phyloP scores from a whole-genome alignment of 2,329 filamentous ascomycete species.

The Neurospora sp. region DNA sequence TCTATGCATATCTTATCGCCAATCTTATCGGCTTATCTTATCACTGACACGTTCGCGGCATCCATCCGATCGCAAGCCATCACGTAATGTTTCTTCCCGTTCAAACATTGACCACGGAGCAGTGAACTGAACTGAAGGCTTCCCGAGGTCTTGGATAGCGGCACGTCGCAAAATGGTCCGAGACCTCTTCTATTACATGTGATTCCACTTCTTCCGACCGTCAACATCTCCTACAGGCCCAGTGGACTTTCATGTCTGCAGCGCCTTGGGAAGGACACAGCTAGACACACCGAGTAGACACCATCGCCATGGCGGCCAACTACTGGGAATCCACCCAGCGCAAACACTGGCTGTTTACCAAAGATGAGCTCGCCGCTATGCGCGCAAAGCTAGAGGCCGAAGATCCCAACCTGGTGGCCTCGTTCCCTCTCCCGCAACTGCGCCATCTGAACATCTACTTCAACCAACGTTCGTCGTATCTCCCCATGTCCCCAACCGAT shows the following conservation, averaged over 20 bases:
- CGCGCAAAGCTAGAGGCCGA: constrained; percentile 69
- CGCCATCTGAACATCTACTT: constrained; percentile 86
- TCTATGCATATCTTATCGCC: background rate
- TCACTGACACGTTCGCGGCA: background rate
- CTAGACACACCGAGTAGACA: background rate
- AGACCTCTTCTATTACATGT: background rate
- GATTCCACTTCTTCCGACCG: background rate
- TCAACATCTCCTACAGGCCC: background rate
- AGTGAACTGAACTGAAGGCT: background rate
- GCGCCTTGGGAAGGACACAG: background rate
- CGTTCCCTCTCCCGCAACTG: constrained; percentile 72
- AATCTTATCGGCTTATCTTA: background rate
- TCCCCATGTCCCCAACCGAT: background rate
- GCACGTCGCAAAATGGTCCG: background rate
- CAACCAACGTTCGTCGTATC: constrained; percentile 59
- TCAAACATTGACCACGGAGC: background rate
- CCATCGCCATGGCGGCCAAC: constrained; percentile 68
- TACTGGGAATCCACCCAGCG: constrained; percentile 95
- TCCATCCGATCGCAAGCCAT: background rate
- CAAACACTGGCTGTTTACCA: constrained; percentile 82
- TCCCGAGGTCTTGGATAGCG: background rate
- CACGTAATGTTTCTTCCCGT: background rate
- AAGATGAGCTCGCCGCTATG: constrained; percentile 65
- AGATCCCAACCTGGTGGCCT: constrained; percentile 62
- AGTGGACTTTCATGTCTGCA: background rate